A percentile compares a stretch with the other conserved stretches of the same genome.
Conservation (phyloP, 805 yeast species). For the Starmera dryadoides region DNA sequence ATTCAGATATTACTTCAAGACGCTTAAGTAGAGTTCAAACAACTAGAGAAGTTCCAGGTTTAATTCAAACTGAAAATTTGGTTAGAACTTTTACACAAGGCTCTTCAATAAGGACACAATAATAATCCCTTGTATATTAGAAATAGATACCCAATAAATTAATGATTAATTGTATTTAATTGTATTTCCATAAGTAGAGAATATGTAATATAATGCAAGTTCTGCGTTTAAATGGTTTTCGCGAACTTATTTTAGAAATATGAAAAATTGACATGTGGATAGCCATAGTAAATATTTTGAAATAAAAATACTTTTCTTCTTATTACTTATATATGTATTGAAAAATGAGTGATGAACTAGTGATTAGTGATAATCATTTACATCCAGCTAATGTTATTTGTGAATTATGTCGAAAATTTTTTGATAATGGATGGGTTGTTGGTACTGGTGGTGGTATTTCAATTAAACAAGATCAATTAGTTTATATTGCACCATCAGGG, state of each 20-base stretch:
- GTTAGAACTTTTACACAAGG: slow-evolving; percentile 7
- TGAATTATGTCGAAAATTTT: slow-evolving; percentile 70
- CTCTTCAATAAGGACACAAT: slow-evolving; percentile 1
- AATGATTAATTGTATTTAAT: too few relatives aligned
- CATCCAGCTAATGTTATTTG: slow-evolving; percentile 80
- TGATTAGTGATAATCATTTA: slow-evolving; percentile 16
- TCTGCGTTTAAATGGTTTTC: too few relatives aligned
- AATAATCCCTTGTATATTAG: too few relatives aligned
- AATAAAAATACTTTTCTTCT: too few relatives aligned
- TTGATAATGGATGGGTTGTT: slow-evolving; percentile 81
- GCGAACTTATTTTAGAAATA: too few relatives aligned
- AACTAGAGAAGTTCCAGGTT: slow-evolving; percentile 8
- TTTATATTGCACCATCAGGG: slow-evolving; percentile 90
- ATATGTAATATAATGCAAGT: too few relatives aligned
- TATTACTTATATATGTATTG: too few relatives aligned
- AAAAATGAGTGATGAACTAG: slow-evolving; percentile 14
- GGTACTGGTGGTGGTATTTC: slow-evolving; percentile 97
- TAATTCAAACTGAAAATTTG: slow-evolving; percentile 7
- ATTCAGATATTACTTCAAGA: background rate
- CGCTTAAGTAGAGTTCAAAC: slow-evolving; percentile 5
- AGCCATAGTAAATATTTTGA: too few relatives aligned
- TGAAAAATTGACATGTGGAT: too few relatives aligned
- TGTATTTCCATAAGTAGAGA: too few relatives aligned
- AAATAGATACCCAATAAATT: too few relatives aligned
- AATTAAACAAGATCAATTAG: slow-evolving; percentile 43